phyloP scores from a whole-genome alignment of 768 basidiomycete genomes.

The Pholiota microspora region DNA sequence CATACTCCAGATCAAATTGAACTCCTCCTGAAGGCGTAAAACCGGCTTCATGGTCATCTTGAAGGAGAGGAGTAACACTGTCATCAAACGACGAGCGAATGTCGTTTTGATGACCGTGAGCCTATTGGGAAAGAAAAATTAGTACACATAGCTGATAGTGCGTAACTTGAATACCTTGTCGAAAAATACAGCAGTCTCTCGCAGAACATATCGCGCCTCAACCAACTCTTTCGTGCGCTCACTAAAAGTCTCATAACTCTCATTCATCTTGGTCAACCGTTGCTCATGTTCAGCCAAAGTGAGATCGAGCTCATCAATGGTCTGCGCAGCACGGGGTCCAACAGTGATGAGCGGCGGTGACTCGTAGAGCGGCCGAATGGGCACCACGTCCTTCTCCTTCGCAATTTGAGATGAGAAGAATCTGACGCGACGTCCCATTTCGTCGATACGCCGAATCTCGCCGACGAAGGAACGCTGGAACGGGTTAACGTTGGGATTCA shows the following conservation, averaged over 20 bases:
- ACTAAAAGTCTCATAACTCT: conserved; percentile 84
- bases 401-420: conserved; percentile 87
- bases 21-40: conserved; percentile 40
- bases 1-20: conserved; percentile 89
- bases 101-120: conserved; percentile 73
- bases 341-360: conserved; percentile 85
- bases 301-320: conserved; percentile 89
- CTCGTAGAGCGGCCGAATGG: conserved; percentile 83
- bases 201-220: conserved; percentile 91
- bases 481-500: conserved; percentile 93
- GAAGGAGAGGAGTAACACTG: conserved; percentile 84
- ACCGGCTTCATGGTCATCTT: conserved; percentile 81
- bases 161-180: conserved; percentile 51
- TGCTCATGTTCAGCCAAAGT: conserved; percentile 85
- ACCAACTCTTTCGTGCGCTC: conserved; percentile 83
- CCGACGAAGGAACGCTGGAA: conserved; percentile 98
- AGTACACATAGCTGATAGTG: not conserved
- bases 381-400: conserved; percentile 80
- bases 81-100: conserved; percentile 92
- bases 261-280: conserved; percentile 86
- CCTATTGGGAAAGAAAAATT: conserved; percentile 41
- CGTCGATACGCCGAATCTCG: conserved; percentile 92
- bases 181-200: conserved; percentile 96
- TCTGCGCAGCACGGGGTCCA: conserved; percentile 90
- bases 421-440: conserved; percentile 92